Conservation (phyloP, 2,329 filamentous ascomycete genomes). For the Colletotrichum phormii region DNA sequence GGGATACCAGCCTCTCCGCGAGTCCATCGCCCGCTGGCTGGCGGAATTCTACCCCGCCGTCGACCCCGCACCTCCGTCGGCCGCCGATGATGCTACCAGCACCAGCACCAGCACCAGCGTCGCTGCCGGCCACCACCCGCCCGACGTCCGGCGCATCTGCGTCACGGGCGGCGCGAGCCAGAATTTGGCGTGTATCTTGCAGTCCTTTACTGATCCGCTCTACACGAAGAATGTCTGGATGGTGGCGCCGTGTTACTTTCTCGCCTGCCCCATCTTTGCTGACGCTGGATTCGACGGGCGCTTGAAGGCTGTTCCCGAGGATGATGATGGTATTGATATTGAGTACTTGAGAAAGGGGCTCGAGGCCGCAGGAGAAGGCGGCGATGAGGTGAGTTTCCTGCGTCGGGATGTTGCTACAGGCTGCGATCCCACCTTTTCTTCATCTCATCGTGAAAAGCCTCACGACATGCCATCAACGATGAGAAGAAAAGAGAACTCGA, state of each 20-base stretch:
- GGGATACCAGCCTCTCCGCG: constrained; percentile 77
- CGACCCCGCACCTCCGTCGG: neutral
- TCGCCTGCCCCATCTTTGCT: constrained; percentile 87
- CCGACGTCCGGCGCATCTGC: constrained; percentile 72
- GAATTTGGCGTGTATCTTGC: constrained; percentile 80
- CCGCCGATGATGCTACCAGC: neutral
- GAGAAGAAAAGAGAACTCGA: neutral
- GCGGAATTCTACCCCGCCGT: constrained; percentile 65
- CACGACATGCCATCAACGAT: neutral
- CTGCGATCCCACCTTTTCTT: neutral
- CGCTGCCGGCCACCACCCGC: constrained; percentile 29
- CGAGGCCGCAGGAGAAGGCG: constrained; percentile 22
- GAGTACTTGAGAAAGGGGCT: constrained; percentile 65
- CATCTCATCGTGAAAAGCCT: neutral
- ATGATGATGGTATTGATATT: constrained; percentile 81
- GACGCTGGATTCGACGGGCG: constrained; percentile 80
- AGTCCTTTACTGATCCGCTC: constrained; percentile 82
- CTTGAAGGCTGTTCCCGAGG: constrained; percentile 79
- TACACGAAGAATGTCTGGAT: constrained; percentile 84
- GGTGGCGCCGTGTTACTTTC: constrained; percentile 84
- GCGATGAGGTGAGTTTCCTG: constrained; percentile 13
- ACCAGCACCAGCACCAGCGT: neutral
- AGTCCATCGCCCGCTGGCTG: constrained; percentile 78
- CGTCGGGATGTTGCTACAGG: neutral
- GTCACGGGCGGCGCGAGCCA: constrained; percentile 90